Evolutionary conservation across 345 rosid genomes (phyloP).

Genomic region (Abelmoschus esculentus): DNA sequence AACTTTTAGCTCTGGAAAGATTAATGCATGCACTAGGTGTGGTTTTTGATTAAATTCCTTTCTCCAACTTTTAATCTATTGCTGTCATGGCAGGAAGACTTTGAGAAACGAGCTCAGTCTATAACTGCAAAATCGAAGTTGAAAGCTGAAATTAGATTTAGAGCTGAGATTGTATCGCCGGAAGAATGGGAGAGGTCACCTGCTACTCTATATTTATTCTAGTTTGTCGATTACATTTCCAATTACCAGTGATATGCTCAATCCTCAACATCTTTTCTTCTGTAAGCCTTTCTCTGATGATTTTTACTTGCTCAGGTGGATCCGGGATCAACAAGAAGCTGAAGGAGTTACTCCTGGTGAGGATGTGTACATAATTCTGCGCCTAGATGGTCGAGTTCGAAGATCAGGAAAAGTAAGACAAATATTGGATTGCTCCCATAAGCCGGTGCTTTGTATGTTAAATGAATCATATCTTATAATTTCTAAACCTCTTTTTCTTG

Average conservation of each 20-base stretch:
- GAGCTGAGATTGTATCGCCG: constrained; percentile 63
- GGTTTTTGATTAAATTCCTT: not conserved
- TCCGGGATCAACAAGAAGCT: constrained; percentile 77
- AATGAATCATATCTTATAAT: not conserved
- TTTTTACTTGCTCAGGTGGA: constrained; percentile 50
- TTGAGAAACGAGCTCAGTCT: constrained; percentile 75
- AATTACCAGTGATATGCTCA: not conserved
- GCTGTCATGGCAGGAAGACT: constrained; percentile 60
- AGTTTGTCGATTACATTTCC: not conserved
- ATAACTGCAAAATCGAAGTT: constrained; percentile 70
- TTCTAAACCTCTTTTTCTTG: not conserved
- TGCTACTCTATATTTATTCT: constrained; percentile 11
- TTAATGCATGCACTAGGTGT: not conserved
- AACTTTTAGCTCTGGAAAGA: not conserved
- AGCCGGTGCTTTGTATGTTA: not conserved
- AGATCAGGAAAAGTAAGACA: constrained; percentile 38
- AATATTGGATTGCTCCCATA: not conserved
- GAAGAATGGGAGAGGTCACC: constrained; percentile 86
- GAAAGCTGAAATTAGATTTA: constrained; percentile 82
- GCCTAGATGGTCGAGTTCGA: constrained; percentile 93
- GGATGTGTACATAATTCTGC: constrained; percentile 80
- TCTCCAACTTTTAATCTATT: constrained; percentile 14
- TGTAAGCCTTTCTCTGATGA: constrained; percentile 5
- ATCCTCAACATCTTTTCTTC: not conserved
- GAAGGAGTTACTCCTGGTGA: constrained; percentile 84